These are phyloP conservation scores for Coprinellus aureogranulatus DNA, from an alignment of 768 basidiomycete species.

Conservation along the genomic window DNA sequence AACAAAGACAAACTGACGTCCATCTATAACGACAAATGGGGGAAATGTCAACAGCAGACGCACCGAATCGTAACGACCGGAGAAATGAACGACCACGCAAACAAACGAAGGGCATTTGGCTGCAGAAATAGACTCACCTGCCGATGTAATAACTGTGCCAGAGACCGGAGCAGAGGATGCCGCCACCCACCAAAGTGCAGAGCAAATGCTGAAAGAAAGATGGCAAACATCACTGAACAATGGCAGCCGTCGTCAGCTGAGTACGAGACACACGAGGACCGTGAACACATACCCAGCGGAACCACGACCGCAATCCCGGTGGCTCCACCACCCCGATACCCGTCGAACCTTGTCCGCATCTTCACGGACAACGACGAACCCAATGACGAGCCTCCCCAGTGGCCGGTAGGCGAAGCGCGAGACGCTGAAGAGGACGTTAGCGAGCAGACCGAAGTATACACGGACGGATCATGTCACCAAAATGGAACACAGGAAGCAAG, in stretches of 20 bases:
- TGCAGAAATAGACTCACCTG: not conserved
- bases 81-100: not conserved
- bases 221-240: conserved; percentile 16
- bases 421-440: not conserved
- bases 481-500: not conserved
- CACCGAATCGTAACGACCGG: conserved; percentile 15
- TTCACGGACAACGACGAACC: not conserved
- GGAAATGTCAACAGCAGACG: conserved; percentile 10
- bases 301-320: not conserved
- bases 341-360: not conserved
- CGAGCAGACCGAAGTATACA: not conserved
- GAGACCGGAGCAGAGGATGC: conserved; percentile 8
- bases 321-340: not conserved
- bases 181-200: conserved; percentile 16
- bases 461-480: conserved; percentile 8
- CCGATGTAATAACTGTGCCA: conserved; percentile 6
- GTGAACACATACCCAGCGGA: not conserved
- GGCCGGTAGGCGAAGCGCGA: not conserved
- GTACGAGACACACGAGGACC: not conserved
- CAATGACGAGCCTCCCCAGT: too few species aligned
- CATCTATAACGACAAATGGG: conserved; percentile 6
- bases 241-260: conserved; percentile 16
- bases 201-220: conserved; percentile 8
- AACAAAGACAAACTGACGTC: conserved; percentile 1
- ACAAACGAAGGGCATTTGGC: conserved; percentile 3